Conservation (phyloP, 768 basidiomycete species). For the Cystobasidium ongulense region DNA sequence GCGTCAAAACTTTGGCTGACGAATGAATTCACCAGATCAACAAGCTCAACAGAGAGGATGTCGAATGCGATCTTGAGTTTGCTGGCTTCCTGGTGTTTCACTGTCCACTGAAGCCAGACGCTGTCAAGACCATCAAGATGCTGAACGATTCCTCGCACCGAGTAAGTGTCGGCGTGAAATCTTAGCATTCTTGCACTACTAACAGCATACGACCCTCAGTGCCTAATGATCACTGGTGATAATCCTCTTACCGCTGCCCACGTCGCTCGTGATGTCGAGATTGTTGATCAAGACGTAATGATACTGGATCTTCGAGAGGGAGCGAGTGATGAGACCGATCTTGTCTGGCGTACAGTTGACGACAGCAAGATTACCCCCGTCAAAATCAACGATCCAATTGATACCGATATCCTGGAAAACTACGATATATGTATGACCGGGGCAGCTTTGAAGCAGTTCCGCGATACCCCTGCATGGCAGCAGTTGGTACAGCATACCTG, state of each 20-base stretch:
- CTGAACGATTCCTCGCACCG: constrained; percentile 91
- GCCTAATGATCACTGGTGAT: constrained; percentile 98
- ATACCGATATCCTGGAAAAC: constrained; percentile 63
- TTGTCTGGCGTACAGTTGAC: constrained; percentile 89
- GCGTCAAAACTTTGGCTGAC: neutral
- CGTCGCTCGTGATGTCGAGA: constrained; percentile 91
- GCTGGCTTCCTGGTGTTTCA: constrained; percentile 99
- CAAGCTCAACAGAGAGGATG: constrained; percentile 68
- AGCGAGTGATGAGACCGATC: constrained; percentile 63
- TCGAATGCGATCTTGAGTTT: constrained; percentile 70
- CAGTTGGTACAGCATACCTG: constrained; percentile 86
- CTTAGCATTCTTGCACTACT: neutral
- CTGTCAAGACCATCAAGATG: constrained; percentile 83
- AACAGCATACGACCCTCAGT: constrained; percentile 50
- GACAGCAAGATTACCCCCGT: constrained; percentile 82
- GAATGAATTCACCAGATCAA: constrained; percentile 58
- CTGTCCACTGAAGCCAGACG: constrained; percentile 90
- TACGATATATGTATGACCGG: constrained; percentile 98
- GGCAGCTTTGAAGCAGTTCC: constrained; percentile 80
- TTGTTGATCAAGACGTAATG: constrained; percentile 86
- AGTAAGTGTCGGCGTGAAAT: constrained; percentile 52
- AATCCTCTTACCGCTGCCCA: constrained; percentile 95
- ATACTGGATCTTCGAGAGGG: constrained; percentile 86
- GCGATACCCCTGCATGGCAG: constrained; percentile 54
- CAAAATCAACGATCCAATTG: constrained; percentile 67